A percentile compares a stretch with the other conserved stretches of the same genome.
Evolutionary conservation across 306 rosid genomes (phyloP).

Genomic region (Pueraria montana): DNA sequence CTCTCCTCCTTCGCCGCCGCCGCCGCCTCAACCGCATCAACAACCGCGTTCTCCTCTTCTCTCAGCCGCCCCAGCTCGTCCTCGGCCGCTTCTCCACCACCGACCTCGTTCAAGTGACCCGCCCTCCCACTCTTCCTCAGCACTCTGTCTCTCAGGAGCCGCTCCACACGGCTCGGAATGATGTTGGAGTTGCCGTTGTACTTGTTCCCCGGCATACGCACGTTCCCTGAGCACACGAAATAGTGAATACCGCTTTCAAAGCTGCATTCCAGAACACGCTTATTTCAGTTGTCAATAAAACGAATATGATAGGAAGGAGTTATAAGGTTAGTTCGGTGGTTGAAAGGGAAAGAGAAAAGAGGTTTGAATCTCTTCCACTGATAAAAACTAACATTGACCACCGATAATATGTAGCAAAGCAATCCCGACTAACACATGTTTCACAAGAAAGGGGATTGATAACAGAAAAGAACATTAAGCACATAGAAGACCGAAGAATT

Average conservation of each 20-base stretch:
- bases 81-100: constrained; percentile 3
- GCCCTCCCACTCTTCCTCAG: constrained; percentile 57
- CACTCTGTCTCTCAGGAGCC: constrained; percentile 73
- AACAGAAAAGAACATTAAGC: too few relatives aligned
- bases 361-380: too few relatives aligned
- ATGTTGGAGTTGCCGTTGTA: constrained; percentile 57
- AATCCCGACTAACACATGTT: too few relatives aligned
- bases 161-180: constrained; percentile 65
- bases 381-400: too few relatives aligned
- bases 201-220: constrained; percentile 81
- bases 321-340: too few relatives aligned
- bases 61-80: constrained; percentile 49
- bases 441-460: too few relatives aligned
- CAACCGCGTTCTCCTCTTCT: constrained; percentile 64
- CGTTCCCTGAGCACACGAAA: neutral
- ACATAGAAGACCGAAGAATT: too few relatives aligned
- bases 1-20: constrained; percentile 50
- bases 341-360: too few relatives aligned
- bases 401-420: too few relatives aligned
- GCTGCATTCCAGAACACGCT: neutral
- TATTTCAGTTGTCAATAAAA: too few relatives aligned
- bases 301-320: too few relatives aligned
- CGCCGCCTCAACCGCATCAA: constrained; percentile 34
- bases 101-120: constrained; percentile 45
- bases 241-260: neutral